Conservation (phyloP, 1,284 basidiomycete genomes). For the Cryptococcus sp. region DNA sequence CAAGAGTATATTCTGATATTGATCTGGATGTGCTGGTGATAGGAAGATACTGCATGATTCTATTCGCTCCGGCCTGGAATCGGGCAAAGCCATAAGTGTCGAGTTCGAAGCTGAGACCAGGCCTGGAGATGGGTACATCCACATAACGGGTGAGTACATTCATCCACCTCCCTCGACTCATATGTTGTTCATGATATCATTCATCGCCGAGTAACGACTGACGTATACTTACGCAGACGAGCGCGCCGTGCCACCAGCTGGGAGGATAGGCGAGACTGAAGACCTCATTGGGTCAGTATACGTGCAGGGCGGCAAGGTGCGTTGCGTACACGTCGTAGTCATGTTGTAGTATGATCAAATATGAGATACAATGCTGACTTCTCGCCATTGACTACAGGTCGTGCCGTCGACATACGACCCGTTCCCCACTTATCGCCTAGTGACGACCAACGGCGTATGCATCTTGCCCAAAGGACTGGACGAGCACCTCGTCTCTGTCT, state of each 20-base stretch:
- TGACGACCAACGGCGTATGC: slow-evolving; percentile 47
- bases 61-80: slow-evolving; percentile 29
- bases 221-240: slow-evolving; percentile 34
- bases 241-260: slow-evolving; percentile 47
- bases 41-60: slow-evolving; percentile 27
- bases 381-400: slow-evolving; percentile 27
- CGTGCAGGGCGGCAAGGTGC: slow-evolving; percentile 49
- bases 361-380: background rate
- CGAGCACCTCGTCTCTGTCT: slow-evolving; percentile 34
- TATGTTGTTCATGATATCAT: background rate
- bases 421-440: slow-evolving; percentile 46
- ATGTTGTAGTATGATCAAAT: background rate
- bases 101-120: slow-evolving; percentile 46
- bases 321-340: slow-evolving; percentile 15
- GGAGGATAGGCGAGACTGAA: slow-evolving; percentile 52
- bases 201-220: background rate
- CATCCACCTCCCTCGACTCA: background rate
- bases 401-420: slow-evolving; percentile 48
- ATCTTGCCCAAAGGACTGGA: slow-evolving; percentile 48
- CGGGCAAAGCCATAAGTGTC: slow-evolving; percentile 28
- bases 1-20: background rate
- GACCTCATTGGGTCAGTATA: slow-evolving; percentile 52
- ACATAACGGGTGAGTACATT: slow-evolving; percentile 45
- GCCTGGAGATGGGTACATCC: slow-evolving; percentile 51
- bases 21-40: background rate